A percentile compares a stretch with the other conserved stretches of the same genome.
phyloP scores from a whole-genome alignment of 148 eudicot genomes.

The Gaultheria prostrata region DNA sequence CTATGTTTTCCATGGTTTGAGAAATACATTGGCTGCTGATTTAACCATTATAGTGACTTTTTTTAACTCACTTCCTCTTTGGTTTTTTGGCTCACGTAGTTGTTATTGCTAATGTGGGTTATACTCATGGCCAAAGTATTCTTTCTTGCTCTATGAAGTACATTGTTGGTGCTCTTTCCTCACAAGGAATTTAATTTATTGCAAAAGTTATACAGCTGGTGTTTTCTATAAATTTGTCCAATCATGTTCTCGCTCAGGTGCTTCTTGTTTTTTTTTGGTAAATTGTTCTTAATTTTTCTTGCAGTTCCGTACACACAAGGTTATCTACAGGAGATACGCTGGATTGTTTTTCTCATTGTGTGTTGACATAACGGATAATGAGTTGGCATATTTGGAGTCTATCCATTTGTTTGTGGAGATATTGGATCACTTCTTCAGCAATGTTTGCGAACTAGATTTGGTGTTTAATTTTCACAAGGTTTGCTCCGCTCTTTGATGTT shows the following conservation, averaged over 20 bases:
- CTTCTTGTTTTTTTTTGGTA: not conserved
- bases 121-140: not conserved
- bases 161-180: not conserved
- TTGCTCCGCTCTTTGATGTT: slow-evolving; percentile 13
- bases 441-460: slow-evolving; percentile 95
- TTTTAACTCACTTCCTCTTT: not conserved
- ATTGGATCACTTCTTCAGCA: slow-evolving; percentile 97
- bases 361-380: slow-evolving; percentile 96
- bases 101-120: not conserved
- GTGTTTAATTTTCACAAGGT: slow-evolving; percentile 89
- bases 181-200: not conserved
- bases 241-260: not conserved
- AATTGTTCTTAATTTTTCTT: slow-evolving; percentile 1
- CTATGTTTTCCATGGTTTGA: not conserved
- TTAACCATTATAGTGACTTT: not conserved
- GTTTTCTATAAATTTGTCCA: not conserved
- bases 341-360: slow-evolving; percentile 91
- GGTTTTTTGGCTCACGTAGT: not conserved
- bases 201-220: not conserved
- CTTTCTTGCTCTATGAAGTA: not conserved
- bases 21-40: not conserved
- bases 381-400: slow-evolving; percentile 85
- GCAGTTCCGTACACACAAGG: slow-evolving; percentile 96
- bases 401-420: slow-evolving; percentile 98
- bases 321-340: slow-evolving; percentile 93